Evolutionary conservation across 768 basidiomycete species (phyloP).

Genomic region (Boletus huronensis): DNA sequence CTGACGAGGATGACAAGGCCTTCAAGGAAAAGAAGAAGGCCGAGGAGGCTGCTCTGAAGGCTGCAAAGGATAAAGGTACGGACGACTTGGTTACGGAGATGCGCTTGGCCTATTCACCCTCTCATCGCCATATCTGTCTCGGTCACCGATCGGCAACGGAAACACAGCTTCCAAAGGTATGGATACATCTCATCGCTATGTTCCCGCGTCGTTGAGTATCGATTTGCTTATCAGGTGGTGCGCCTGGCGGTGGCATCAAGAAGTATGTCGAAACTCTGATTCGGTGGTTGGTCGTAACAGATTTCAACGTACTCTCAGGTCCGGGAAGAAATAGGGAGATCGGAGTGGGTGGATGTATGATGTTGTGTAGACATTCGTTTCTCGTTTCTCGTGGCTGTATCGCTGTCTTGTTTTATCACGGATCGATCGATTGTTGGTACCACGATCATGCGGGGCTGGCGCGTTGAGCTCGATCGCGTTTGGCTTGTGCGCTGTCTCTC

Average conservation of each 20-base stretch:
- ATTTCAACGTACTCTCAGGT: conserved; percentile 38
- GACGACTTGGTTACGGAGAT: not conserved
- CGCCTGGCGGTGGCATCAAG: conserved; percentile 73
- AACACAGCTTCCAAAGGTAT: conserved; percentile 31
- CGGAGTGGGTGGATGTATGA: not conserved
- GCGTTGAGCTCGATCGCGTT: conserved; percentile 21
- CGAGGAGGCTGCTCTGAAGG: conserved; percentile 70
- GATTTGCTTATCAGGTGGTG: conserved; percentile 45
- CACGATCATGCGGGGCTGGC: conserved; percentile 18
- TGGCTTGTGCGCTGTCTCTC: conserved; percentile 26
- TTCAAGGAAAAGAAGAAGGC: conserved; percentile 78
- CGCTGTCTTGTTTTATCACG: not conserved
- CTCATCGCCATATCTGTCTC: not conserved
- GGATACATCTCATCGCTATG: not conserved
- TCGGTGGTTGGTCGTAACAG: conserved; percentile 1
- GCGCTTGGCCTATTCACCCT: not conserved
- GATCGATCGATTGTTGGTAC: not conserved
- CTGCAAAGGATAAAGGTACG: conserved; percentile 69
- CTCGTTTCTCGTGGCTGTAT: conserved; percentile 4
- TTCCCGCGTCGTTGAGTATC: conserved; percentile 4
- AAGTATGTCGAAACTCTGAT: conserved; percentile 52
- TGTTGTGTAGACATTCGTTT: not conserved
- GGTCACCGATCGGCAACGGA: not conserved
- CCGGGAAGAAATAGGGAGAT: conserved; percentile 60
- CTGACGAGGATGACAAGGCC: conserved; percentile 61